A percentile compares a stretch with the other conserved stretches of the same genome.
phyloP scores from a whole-genome alignment of 352 stramenopile species.

The Nothophytophthora sp. region DNA sequence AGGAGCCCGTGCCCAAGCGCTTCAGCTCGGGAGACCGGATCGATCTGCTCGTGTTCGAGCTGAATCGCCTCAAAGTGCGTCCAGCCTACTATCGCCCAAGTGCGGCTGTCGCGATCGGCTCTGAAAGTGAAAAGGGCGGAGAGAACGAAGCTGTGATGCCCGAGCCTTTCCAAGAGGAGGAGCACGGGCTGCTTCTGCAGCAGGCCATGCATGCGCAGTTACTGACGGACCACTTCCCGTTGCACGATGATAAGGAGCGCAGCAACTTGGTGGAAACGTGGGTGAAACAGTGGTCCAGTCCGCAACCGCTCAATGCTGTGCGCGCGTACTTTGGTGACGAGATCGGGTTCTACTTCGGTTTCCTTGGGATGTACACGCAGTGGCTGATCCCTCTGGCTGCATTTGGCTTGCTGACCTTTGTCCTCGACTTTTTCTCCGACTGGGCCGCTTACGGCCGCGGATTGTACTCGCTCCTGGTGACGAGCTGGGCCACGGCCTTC shows the following conservation, averaged over 20 bases:
- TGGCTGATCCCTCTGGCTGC: constrained; percentile 92
- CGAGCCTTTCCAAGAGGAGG: constrained; percentile 60
- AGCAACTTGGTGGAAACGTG: constrained; percentile 63
- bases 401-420: constrained; percentile 89
- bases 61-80: constrained; percentile 55
- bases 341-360: constrained; percentile 98
- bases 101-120: not conserved
- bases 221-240: constrained; percentile 68
- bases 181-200: constrained; percentile 67
- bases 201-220: constrained; percentile 70
- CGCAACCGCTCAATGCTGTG: constrained; percentile 61
- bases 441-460: constrained; percentile 65
- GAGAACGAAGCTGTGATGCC: constrained; percentile 29
- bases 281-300: constrained; percentile 70
- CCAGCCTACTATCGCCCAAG: constrained; percentile 11
- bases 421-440: constrained; percentile 66
- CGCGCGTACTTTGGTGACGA: constrained; percentile 85
- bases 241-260: constrained; percentile 77
- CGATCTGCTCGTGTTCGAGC: constrained; percentile 74
- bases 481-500: constrained; percentile 90
- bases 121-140: constrained; percentile 4
- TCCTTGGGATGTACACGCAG: constrained; percentile 95
- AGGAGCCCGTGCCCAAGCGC: constrained; percentile 40
- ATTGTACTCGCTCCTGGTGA: constrained; percentile 90
- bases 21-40: constrained; percentile 77